phyloP scores from a whole-genome alignment of 2,329 filamentous ascomycete genomes.

The Dothistroma pini region DNA sequence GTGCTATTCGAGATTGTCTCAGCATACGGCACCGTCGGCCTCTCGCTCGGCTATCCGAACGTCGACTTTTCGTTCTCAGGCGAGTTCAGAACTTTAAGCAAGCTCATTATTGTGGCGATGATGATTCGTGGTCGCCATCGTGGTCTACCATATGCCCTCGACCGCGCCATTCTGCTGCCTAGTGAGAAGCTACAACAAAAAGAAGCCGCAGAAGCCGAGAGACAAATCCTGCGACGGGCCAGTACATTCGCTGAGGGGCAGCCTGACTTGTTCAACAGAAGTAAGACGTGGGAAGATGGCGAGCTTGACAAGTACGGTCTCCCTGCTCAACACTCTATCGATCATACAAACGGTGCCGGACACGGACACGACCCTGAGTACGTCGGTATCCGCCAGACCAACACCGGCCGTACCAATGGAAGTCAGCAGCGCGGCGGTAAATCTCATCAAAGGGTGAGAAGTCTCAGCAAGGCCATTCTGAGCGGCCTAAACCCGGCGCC shows the following conservation, averaged over 20 bases:
- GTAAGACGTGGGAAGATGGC: conserved; percentile 24
- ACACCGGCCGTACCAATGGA: conserved; percentile 14
- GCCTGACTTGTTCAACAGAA: conserved; percentile 9
- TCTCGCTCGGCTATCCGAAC: conserved; percentile 76
- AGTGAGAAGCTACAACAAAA: conserved; percentile 61
- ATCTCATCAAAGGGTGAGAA: conserved; percentile 20
- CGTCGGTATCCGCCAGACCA: conserved; percentile 13
- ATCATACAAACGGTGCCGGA: conserved; percentile 18
- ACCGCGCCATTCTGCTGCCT: conserved; percentile 66
- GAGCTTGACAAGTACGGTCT: conserved; percentile 30
- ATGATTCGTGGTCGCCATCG: conserved; percentile 63
- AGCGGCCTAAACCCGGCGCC: conserved; percentile 30
- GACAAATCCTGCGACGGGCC: conserved; percentile 31
- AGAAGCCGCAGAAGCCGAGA: conserved; percentile 46
- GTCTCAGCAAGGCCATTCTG: conserved; percentile 26
- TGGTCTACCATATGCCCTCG: conserved; percentile 63
- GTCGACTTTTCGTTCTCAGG: conserved; percentile 77
- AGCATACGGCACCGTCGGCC: conserved; percentile 89
- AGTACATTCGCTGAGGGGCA: conserved; percentile 26
- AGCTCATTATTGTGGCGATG: conserved; percentile 65
- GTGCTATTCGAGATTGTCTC: conserved; percentile 82
- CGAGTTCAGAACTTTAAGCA: conserved; percentile 70
- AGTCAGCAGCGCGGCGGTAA: conserved; percentile 5
- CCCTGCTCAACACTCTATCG: conserved; percentile 24
- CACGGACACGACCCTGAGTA: conserved; percentile 16